Evolutionary conservation across 345 rosid genomes (phyloP), one percentile per base, ranked within the genome.

Genomic region (Eucalyptus paniculata): DNA sequence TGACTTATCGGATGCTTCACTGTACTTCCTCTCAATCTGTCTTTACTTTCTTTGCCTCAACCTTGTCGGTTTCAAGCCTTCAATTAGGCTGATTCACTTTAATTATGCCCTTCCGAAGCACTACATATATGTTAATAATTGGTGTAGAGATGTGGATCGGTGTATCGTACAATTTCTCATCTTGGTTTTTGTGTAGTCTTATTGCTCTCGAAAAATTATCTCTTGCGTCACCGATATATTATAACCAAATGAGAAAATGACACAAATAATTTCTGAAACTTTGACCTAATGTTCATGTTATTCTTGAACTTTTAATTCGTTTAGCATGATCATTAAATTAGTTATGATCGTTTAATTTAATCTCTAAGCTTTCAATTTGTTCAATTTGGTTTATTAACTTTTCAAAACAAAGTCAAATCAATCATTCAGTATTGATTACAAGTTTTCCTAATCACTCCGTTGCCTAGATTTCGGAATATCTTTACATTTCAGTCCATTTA

Each of bases 271-370:
- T 77, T 3, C 1, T 15, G 4, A 21, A 77, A 37, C 24, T 77
- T 21, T 6, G 16, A 21, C 2, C 5, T 12, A 6, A 19, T 19
- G 1, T 72, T 12, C 26, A 37, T 23, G 1, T 6, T 5, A 40
- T 40, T 18, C 9, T 6, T 40, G 9, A 4, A 6, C 5, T 21
- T 40, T 40, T 77, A 12, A 37, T 40, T 40, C 2, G 6, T 77
- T 77, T 0, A 6, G 12, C 3, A 2, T 77, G 30, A 3, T 77
- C 0, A 0, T 21, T 77, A 23, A 37, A 37, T 5, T 19, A 21
- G 7, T 37, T 0, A 2, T 77, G 1, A 37, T 5, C 13, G 8
- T 77, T 77, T 42, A 77, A 10, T 77, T 24, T 77, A 77, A 12
- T 40, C 14, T 42, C 8, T 19, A 72, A 18, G 3, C 8, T 72